phyloP scores from a whole-genome alignment of 2,329 filamentous ascomycete species.

The Zopfia rhizophila region DNA sequence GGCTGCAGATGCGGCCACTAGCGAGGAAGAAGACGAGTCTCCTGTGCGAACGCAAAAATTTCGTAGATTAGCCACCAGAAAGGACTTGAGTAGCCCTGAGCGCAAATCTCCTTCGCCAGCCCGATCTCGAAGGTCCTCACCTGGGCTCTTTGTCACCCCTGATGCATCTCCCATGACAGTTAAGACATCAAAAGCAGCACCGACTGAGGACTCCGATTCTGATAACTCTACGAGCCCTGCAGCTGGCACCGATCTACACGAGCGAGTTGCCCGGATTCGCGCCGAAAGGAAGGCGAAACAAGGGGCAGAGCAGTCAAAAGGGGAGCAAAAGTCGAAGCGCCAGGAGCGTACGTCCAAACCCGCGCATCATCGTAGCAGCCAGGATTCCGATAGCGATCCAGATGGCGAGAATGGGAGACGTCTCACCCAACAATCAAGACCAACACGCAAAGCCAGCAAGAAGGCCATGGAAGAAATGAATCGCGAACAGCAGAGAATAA shows the following conservation, averaged over 20 bases:
- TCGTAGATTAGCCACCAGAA: conserved; percentile 24
- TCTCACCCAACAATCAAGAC: conserved; percentile 74
- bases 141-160: conserved; percentile 69
- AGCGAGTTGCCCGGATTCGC: conserved; percentile 77
- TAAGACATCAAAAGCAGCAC: conserved; percentile 36
- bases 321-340: conserved; percentile 29
- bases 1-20: conserved; percentile 25
- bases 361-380: too few relatives aligned
- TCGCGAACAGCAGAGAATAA: conserved; percentile 91
- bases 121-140: conserved; percentile 53
- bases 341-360: conserved; percentile 26
- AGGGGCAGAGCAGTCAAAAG: conserved; percentile 59
- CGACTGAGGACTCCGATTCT: conserved; percentile 53
- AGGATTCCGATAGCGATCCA: conserved; percentile 61
- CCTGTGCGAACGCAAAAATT: conserved; percentile 31
- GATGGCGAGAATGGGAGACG: conserved; percentile 63
- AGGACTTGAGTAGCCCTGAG: conserved; percentile 25
- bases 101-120: conserved; percentile 26
- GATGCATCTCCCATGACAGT: conserved; percentile 41
- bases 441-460: conserved; percentile 88
- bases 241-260: conserved; percentile 72
- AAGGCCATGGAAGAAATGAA: conserved; percentile 96
- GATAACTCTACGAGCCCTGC: conserved; percentile 54
- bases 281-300: conserved; percentile 76
- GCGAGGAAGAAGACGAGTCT: conserved; percentile 42